Conservation (phyloP, 208 protist species). For the Leishmania tarentolae region DNA sequence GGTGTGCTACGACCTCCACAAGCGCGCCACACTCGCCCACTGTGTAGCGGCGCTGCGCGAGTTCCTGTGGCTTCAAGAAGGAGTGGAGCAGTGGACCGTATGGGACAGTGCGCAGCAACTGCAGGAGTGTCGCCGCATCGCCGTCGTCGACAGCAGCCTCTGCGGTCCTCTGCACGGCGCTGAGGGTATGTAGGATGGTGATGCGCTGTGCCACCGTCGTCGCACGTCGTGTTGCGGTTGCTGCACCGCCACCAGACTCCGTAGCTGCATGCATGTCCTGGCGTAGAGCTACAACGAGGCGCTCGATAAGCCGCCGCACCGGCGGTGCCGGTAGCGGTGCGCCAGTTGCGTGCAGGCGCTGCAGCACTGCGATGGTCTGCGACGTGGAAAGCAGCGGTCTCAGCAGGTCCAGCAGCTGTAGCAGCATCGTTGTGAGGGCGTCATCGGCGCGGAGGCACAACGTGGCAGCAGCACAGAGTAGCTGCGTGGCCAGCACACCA, state of each 20-base stretch:
- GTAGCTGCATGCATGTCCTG: background rate
- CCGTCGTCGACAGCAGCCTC: slow-evolving; percentile 23
- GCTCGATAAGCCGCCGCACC: slow-evolving; percentile 28
- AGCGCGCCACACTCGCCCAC: slow-evolving; percentile 32
- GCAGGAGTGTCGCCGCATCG: slow-evolving; percentile 17
- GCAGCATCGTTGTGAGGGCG: slow-evolving; percentile 39
- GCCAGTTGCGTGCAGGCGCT: slow-evolving; percentile 26
- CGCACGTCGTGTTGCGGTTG: background rate
- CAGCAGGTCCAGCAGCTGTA: slow-evolving; percentile 41
- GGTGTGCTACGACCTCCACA: slow-evolving; percentile 31
- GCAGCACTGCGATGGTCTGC: slow-evolving; percentile 32
- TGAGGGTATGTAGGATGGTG: slow-evolving; percentile 21
- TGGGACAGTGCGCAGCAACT: slow-evolving; percentile 19
- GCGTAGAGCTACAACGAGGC: slow-evolving; percentile 26
- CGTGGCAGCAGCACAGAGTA: slow-evolving; percentile 49
- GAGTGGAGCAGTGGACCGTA: slow-evolving; percentile 16
- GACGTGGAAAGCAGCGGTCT: slow-evolving; percentile 32
- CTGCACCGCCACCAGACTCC: background rate
- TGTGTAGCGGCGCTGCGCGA: slow-evolving; percentile 18
- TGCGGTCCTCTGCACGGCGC: slow-evolving; percentile 15
- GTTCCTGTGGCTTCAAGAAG: slow-evolving; percentile 7
- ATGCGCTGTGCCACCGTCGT: slow-evolving; percentile 16
- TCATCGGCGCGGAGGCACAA: slow-evolving; percentile 53
- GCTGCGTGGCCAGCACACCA: slow-evolving; percentile 34
- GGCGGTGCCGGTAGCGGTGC: slow-evolving; percentile 24